phyloP scores from a whole-genome alignment of 2,329 filamentous ascomycete genomes.

The Zymoseptoria passerinii region DNA sequence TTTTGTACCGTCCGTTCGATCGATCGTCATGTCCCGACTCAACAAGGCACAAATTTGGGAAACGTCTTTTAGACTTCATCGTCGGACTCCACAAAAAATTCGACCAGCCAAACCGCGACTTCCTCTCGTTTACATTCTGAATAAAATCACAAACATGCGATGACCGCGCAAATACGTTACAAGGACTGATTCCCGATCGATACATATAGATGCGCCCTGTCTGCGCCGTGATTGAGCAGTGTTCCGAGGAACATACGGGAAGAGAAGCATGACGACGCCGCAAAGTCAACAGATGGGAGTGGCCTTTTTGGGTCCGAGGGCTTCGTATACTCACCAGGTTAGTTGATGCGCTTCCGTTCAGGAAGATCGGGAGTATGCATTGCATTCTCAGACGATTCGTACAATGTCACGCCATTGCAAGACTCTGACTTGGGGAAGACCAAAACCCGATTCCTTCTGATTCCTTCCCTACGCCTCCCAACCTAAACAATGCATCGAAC shows the following conservation, averaged over 20 bases:
- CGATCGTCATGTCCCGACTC: too few relatives aligned
- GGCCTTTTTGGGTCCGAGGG: conserved; percentile 55
- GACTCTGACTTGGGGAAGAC: neutral
- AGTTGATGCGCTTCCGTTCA: conserved; percentile 4
- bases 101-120: too few relatives aligned
- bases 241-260: neutral
- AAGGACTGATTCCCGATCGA: too few relatives aligned
- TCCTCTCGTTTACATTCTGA: too few relatives aligned
- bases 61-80: too few relatives aligned
- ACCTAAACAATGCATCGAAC: neutral
- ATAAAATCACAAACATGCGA: too few relatives aligned
- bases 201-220: too few relatives aligned
- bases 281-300: conserved; percentile 24
- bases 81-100: too few relatives aligned
- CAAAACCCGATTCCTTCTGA: neutral
- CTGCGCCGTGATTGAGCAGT: too few relatives aligned
- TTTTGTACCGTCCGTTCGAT: too few relatives aligned
- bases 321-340: conserved; percentile 65
- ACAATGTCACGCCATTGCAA: neutral
- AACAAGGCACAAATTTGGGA: too few relatives aligned
- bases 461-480: neutral
- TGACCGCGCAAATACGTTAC: too few relatives aligned
- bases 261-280: neutral
- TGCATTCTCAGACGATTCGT: neutral
- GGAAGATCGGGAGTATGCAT: neutral